Evolutionary conservation across 208 protist genomes (phyloP).

Genomic region (Zelonia costaricensis): DNA sequence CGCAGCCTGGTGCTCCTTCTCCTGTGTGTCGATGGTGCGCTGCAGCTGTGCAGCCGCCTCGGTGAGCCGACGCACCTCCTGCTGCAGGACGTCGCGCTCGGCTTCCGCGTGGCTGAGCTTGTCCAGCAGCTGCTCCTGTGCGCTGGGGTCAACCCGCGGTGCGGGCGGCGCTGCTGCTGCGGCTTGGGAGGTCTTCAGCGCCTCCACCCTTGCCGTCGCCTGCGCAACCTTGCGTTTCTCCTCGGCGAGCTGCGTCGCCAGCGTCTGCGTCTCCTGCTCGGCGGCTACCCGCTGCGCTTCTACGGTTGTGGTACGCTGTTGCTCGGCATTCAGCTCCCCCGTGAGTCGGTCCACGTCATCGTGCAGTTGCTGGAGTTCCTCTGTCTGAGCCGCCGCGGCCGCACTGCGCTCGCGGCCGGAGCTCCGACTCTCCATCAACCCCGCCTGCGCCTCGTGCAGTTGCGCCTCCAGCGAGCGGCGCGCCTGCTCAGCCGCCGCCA

Average conservation of each 20-base stretch:
- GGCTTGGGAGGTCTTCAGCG: constrained; percentile 12
- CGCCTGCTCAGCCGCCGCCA: constrained; percentile 5
- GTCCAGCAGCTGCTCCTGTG: not conserved
- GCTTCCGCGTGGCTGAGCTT: not conserved
- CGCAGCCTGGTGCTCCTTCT: constrained; percentile 5
- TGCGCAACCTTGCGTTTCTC: constrained; percentile 25
- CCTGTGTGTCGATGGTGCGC: not conserved
- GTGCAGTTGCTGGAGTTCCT: not conserved
- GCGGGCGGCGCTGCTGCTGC: constrained; percentile 2
- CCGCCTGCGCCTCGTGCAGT: constrained; percentile 11
- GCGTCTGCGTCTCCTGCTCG: constrained; percentile 27
- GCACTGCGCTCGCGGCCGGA: not conserved
- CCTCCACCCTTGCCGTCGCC: constrained; percentile 34
- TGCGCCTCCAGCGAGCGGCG: constrained; percentile 5
- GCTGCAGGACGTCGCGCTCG: not conserved
- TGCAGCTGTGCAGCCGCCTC: not conserved
- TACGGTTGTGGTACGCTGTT: too few relatives aligned
- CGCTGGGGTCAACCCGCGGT: not conserved
- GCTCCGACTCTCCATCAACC: not conserved
- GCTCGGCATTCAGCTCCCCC: not conserved
- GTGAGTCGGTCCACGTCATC: not conserved
- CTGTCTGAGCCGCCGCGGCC: not conserved
- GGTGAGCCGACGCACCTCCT: constrained; percentile 9
- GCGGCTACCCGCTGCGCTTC: not conserved
- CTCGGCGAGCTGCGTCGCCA: constrained; percentile 46